Base-by-base conservation (phyloP, 148 eudicot genomes). In the Cornus florida region DNA sequence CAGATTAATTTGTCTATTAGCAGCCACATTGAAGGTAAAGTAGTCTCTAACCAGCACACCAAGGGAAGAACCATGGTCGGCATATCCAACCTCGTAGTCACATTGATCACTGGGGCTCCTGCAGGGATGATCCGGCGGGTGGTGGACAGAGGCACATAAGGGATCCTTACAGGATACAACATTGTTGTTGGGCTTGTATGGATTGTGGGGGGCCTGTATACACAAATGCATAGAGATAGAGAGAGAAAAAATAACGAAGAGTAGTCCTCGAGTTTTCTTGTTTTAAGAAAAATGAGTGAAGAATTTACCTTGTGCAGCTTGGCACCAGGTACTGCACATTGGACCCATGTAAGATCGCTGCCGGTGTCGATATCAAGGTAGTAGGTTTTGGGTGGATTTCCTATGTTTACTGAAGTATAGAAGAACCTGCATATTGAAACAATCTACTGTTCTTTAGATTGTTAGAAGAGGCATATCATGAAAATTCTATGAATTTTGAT, bases 41-140 rank as follows among this genome's bases (percentile, higher is more conserved):
- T 50, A 17, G 67, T 83, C 85, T 46, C 57, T 50, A 24, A 83
- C 85, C 39, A 83, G 57, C 38, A 79, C 79, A 20, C 85, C 85
- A 24, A 70, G 70, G 17, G 82, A 83, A 10, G 79, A 79, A 62
- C 85, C 79, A 38, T 65, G 19, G 64, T 83, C 85, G 28, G 69
- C 82, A 75, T 83, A 83, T 14, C 71, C 17, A 70, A 79, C 76
- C 79, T 75, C 76, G 4, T 74, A 83, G 57, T 79, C 69, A 53
- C 85, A 83, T 79, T 79, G 82, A 69, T 83, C 79, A 39, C n/a
- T 43, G 33, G 77, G 77, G 14, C 41, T n/a, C 56, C 66, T 35
- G 77, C 85, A 79, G 0, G 73, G 84, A 38, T 5, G 23, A 57
- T 59, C 22, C 3, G 17, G 39, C 2, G 78, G 82, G 11, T 82